Percentiles rank a stretch among this genome's conserved stretches.
Conservation (phyloP, 2,329 filamentous ascomycete genomes). For the Coccinonectria pachysandricola region DNA sequence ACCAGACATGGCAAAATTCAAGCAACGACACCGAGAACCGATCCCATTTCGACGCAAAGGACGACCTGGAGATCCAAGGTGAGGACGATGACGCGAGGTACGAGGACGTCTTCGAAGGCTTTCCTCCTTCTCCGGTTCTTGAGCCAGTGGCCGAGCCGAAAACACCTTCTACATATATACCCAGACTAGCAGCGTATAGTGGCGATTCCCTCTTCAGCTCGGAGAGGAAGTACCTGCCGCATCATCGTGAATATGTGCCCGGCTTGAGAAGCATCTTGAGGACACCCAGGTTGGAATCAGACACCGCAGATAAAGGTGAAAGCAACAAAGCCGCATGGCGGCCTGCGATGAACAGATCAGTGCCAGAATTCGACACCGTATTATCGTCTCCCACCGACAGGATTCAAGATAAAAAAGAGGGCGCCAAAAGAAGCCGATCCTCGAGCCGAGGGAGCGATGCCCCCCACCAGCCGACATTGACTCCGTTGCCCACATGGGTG, state of each 20-base stretch:
- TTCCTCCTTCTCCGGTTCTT: too few species aligned
- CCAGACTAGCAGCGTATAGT: too few species aligned
- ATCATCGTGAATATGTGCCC: conserved; percentile 8
- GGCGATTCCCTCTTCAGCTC: conserved; percentile 6
- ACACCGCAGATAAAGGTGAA: neutral
- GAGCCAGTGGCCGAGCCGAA: too few species aligned
- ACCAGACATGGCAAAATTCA: too few species aligned
- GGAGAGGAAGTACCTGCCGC: conserved; percentile 7
- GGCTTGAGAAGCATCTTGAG: conserved; percentile 16
- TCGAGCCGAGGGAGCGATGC: conserved; percentile 4
- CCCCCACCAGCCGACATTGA: too few species aligned
- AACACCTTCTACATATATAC: too few species aligned
- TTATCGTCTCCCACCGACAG: conserved; percentile 10
- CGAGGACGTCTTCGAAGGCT: too few species aligned
- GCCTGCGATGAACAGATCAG: neutral
- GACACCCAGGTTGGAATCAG: conserved; percentile 1
- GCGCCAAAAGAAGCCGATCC: conserved; percentile 5
- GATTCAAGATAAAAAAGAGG: conserved; percentile 7
- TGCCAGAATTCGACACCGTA: conserved; percentile 1
- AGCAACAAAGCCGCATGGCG: neutral
- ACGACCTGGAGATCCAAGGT: too few species aligned
- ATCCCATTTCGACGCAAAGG: too few species aligned
- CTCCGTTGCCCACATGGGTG: too few species aligned
- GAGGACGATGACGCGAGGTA: too few species aligned
- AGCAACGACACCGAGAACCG: too few species aligned